A percentile compares a stretch with the other conserved stretches of the same genome.
phyloP scores from a whole-genome alignment of 2,329 filamentous ascomycete genomes.

The Ceratocystiopsis sp. region DNA sequence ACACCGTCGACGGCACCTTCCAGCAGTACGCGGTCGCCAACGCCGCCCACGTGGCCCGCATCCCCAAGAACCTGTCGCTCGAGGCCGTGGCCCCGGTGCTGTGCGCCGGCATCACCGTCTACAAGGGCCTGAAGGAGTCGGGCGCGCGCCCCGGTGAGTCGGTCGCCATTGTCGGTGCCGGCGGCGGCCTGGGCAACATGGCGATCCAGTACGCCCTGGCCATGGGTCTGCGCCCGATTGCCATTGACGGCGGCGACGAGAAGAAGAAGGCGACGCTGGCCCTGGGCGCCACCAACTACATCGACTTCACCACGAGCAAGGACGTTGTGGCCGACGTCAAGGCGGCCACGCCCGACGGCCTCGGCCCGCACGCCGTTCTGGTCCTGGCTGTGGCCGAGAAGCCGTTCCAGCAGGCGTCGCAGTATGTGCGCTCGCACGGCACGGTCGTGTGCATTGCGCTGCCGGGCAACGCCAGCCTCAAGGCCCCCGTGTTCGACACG shows the following conservation, averaged over 20 bases:
- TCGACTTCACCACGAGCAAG: constrained; percentile 64
- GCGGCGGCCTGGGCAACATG: constrained; percentile 33
- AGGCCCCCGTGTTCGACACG: constrained; percentile 75
- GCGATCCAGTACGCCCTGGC: constrained; percentile 28
- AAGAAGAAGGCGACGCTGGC: constrained; percentile 42
- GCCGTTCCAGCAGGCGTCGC: constrained; percentile 88
- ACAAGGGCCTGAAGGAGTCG: constrained; percentile 21
- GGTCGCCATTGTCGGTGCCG: constrained; percentile 26
- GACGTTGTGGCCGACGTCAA: constrained; percentile 76
- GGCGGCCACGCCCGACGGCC: constrained; percentile 58
- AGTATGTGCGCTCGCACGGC: constrained; percentile 71
- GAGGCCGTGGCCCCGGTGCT: constrained; percentile 45
- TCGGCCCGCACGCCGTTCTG: constrained; percentile 75
- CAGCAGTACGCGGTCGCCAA: constrained; percentile 86
- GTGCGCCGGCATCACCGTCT: constrained; percentile 31
- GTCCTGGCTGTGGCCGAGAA: constrained; percentile 75
- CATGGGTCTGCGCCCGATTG: constrained; percentile 25
- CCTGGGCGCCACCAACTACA: constrained; percentile 55
- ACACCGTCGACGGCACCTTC: constrained; percentile 85
- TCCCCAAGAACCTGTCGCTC: constrained; percentile 60
- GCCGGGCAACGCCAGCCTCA: constrained; percentile 61
- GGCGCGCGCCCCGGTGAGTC: constrained; percentile 19
- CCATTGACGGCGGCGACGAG: constrained; percentile 25
- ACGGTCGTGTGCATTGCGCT: constrained; percentile 79
- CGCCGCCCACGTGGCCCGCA: constrained; percentile 65